phyloP scores from a whole-genome alignment of 2,329 filamentous ascomycete genomes.

The Aspergillus sp. region DNA sequence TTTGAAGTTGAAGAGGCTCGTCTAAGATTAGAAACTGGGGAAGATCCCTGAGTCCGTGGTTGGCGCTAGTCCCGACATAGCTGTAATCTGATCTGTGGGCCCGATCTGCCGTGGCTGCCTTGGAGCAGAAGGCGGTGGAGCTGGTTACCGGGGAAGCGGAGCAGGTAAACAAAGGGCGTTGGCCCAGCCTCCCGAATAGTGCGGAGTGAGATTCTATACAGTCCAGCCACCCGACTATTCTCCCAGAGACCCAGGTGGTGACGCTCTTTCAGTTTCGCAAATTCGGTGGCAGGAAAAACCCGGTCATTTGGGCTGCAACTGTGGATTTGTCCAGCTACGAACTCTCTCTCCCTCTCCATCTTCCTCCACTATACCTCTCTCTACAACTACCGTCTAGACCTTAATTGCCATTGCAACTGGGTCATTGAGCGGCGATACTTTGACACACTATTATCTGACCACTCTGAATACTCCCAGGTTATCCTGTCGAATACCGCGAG shows the following conservation, averaged over 20 bases:
- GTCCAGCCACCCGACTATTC: conserved; percentile 42
- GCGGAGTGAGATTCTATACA: conserved; percentile 6
- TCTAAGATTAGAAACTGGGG: conserved; percentile 19
- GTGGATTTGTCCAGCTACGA: conserved; percentile 42
- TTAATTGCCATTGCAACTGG: conserved; percentile 19
- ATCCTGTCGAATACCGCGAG: conserved; percentile 5
- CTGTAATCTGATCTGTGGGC: conserved; percentile 17
- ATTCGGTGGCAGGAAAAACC: conserved; percentile 19
- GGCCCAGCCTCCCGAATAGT: conserved; percentile 46
- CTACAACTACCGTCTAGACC: conserved; percentile 27
- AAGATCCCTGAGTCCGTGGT: not conserved
- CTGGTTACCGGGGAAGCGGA: conserved; percentile 42
- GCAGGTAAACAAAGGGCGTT: conserved; percentile 47
- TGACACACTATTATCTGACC: conserved; percentile 29
- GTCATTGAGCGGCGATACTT: conserved; percentile 19
- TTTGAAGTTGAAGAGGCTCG: not conserved
- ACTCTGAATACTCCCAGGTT: conserved; percentile 27
- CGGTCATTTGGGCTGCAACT: conserved; percentile 21
- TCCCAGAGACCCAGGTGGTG: conserved; percentile 6
- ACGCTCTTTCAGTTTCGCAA: conserved; percentile 15
- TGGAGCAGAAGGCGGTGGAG: conserved; percentile 35
- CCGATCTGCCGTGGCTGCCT: not conserved
- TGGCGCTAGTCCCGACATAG: conserved; percentile 15
- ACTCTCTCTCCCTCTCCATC: conserved; percentile 36
- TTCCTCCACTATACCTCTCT: conserved; percentile 26